phyloP scores from a whole-genome alignment of 1,139 yeast genomes.

The Taphrina pruni region DNA sequence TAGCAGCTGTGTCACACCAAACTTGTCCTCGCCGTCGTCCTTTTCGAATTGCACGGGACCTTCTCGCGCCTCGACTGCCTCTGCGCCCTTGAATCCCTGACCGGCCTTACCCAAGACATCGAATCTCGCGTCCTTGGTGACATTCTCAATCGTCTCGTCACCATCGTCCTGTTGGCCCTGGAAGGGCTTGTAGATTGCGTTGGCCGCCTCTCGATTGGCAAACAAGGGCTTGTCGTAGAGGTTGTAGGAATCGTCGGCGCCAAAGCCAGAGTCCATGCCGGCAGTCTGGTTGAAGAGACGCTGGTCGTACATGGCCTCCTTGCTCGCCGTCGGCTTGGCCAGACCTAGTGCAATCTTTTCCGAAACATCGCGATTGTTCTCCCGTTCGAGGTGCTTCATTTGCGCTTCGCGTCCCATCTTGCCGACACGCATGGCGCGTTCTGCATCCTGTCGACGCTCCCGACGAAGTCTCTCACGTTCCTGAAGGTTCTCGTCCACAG shows the following conservation, averaged over 20 bases:
- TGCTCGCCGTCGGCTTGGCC: constrained; percentile 54
- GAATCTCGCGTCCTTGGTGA: constrained; percentile 52
- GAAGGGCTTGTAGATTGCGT: constrained; percentile 58
- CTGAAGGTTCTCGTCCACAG: constrained; percentile 43
- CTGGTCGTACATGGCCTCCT: constrained; percentile 62
- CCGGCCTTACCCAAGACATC: constrained; percentile 51
- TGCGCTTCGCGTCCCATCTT: constrained; percentile 59
- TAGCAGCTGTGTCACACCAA: constrained; percentile 43
- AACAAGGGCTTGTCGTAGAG: constrained; percentile 65
- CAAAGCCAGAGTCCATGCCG: constrained; percentile 49
- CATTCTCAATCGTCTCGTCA: constrained; percentile 50
- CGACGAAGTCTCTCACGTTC: constrained; percentile 56
- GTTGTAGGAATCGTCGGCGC: constrained; percentile 57
- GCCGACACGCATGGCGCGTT: constrained; percentile 56
- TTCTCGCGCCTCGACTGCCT: constrained; percentile 46
- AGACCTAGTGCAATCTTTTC: constrained; percentile 63
- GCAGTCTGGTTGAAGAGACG: constrained; percentile 57
- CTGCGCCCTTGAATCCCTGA: constrained; percentile 49
- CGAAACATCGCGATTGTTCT: constrained; percentile 61
- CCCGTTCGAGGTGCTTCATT: constrained; percentile 56
- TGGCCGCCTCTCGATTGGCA: constrained; percentile 59
- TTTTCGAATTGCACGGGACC: constrained; percentile 64
- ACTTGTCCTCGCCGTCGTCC: constrained; percentile 49
- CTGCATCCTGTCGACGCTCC: constrained; percentile 58
- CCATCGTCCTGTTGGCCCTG: constrained; percentile 49